phyloP scores from a whole-genome alignment of 768 basidiomycete species.

The Botryobasidium botryosum region DNA sequence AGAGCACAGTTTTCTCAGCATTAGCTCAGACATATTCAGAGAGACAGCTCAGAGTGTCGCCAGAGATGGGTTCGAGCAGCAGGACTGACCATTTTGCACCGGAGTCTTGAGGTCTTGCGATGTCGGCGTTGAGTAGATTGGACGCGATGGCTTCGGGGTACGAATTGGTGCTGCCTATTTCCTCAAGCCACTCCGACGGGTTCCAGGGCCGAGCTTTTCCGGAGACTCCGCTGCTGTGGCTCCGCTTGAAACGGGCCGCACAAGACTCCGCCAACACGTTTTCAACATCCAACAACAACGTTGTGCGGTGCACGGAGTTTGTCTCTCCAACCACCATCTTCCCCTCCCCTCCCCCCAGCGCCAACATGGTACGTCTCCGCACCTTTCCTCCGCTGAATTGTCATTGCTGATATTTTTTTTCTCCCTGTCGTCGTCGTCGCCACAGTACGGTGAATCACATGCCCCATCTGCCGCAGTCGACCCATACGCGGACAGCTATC shows the following conservation, averaged over 20 bases:
- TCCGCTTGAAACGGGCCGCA: too few species aligned
- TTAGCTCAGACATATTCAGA: background rate
- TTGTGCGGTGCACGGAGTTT: background rate
- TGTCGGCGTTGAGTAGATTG: too few species aligned
- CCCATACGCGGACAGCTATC: slow-evolving; percentile 9
- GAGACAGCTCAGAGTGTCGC: background rate
- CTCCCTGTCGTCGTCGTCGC: background rate
- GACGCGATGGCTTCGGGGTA: too few species aligned
- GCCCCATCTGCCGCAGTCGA: slow-evolving; percentile 5
- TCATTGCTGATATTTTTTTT: background rate
- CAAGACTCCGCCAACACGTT: too few species aligned
- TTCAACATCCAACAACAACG: too few species aligned
- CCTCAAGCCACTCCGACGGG: too few species aligned
- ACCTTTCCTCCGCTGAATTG: background rate
- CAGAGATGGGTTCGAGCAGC: background rate
- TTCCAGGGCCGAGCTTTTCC: too few species aligned
- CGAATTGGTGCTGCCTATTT: too few species aligned
- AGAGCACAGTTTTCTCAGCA: slow-evolving; percentile 2
- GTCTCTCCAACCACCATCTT: background rate
- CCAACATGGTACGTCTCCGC: background rate
- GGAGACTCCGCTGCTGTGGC: too few species aligned
- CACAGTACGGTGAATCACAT: slow-evolving; percentile 4
- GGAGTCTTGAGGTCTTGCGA: slow-evolving; percentile 3
- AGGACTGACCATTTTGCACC: slow-evolving; percentile 10
- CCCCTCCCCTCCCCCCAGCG: background rate